These are phyloP conservation scores for Lodderomyces elongisporus DNA, from an alignment of 1,139 yeast species.

Conservation along the genomic window DNA sequence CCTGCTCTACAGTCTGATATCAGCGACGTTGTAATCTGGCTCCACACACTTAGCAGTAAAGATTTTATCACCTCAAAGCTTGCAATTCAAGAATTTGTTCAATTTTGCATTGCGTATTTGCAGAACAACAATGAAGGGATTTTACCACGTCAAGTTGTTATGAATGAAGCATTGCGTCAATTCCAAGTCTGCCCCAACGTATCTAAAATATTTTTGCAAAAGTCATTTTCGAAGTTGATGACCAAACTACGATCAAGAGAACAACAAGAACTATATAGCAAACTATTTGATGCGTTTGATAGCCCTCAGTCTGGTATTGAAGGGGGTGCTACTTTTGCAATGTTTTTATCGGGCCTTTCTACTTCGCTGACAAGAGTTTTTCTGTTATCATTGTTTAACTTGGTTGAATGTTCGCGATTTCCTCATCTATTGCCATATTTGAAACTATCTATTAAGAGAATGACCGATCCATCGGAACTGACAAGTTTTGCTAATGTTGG, in stretches of 20 bases:
- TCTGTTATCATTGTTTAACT: conserved; percentile 32
- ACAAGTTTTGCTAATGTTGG: conserved; percentile 13
- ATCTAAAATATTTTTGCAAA: conserved; percentile 7
- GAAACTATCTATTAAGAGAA: conserved; percentile 3
- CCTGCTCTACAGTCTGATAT: conserved; percentile 25
- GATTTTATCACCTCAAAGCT: conserved; percentile 22
- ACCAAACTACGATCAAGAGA: conserved; percentile 4
- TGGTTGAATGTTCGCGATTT: conserved; percentile 37
- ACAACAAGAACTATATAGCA: conserved; percentile 27
- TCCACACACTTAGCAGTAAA: conserved; percentile 26
- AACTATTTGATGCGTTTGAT: conserved; percentile 26
- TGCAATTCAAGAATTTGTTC: conserved; percentile 17
- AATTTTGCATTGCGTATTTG: conserved; percentile 14
- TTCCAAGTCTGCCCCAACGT: conserved; percentile 17
- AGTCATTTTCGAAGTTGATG: conserved; percentile 4
- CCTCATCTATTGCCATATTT: conserved; percentile 29
- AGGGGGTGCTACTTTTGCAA: conserved; percentile 32
- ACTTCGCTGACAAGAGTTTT: conserved; percentile 22
- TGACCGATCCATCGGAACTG: conserved; percentile 15
- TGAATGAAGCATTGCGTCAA: conserved; percentile 4
- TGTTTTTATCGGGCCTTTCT: conserved; percentile 31
- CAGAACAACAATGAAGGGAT: conserved; percentile 10
- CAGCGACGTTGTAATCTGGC: conserved; percentile 32
- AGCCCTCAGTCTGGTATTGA: conserved; percentile 37
- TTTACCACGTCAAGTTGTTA: conserved; percentile 4